phyloP scores from a whole-genome alignment of 306 rosid species.

The Castanea sativa region DNA sequence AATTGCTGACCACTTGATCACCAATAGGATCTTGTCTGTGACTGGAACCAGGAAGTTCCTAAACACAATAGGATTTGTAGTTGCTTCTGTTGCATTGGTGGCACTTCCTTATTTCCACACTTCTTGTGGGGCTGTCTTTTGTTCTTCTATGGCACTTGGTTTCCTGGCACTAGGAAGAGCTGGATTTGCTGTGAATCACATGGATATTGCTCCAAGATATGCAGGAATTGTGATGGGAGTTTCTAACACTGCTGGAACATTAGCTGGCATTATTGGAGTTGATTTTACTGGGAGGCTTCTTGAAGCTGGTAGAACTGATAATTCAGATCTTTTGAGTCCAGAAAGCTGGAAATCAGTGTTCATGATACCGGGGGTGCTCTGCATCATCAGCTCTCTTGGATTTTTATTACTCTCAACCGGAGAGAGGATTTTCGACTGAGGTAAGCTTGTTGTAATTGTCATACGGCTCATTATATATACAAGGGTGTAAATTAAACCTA shows the following conservation, averaged over 20 bases:
- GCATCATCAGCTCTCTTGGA: slow-evolving; percentile 73
- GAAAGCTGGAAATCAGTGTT: slow-evolving; percentile 91
- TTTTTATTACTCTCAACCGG: slow-evolving; percentile 86
- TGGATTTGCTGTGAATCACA: slow-evolving; percentile 95
- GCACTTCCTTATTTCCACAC: slow-evolving; percentile 29
- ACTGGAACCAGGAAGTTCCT: slow-evolving; percentile 14
- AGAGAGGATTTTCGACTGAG: slow-evolving; percentile 92
- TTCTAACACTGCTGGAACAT: slow-evolving; percentile 94
- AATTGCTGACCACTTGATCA: slow-evolving; percentile 20
- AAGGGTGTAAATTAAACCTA: too few species aligned
- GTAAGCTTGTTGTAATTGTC: slow-evolving; percentile 11
- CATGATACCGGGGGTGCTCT: slow-evolving; percentile 75
- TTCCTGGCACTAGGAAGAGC: slow-evolving; percentile 96
- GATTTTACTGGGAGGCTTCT: slow-evolving; percentile 83
- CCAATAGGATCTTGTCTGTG: slow-evolving; percentile 8
- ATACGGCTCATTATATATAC: too few species aligned
- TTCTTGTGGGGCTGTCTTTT: slow-evolving; percentile 55
- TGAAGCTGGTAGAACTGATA: slow-evolving; percentile 71
- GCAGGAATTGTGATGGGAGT: slow-evolving; percentile 99
- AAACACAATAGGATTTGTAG: slow-evolving; percentile 10
- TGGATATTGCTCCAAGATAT: slow-evolving; percentile 95
- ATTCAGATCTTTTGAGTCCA: slow-evolving; percentile 78
- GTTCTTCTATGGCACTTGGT: slow-evolving; percentile 95
- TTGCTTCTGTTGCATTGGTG: slow-evolving; percentile 29
- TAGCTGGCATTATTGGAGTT: slow-evolving; percentile 96